Base-by-base conservation (phyloP, 305 asterid genomes). In the Andrographis paniculata region DNA sequence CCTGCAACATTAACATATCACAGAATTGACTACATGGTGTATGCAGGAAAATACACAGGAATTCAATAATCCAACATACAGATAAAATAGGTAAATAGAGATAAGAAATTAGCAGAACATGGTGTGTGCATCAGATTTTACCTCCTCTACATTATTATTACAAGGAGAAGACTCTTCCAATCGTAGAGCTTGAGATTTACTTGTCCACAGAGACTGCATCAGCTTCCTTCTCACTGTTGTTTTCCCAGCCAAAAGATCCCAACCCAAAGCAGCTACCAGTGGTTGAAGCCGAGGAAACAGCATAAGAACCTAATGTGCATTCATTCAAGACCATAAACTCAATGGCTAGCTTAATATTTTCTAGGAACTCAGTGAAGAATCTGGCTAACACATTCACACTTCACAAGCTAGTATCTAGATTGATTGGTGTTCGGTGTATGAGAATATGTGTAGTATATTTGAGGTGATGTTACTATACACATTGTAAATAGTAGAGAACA, bases 161-260 rank as follows among this genome's bases (percentile, higher is more conserved):
- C 72, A 84, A 45, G 69, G 75, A 56, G 84, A 76, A 64, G 93
- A 64, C 52, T 80, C 95, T 63, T 91, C 93, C 72, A 78, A 63
- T 24, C 93, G 82, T 64, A 91, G 78, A 50, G 70, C 78, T 77
- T 87, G 94, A 59, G 94, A 87, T 83, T 91, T 87, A 68, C 87
- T 83, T 39, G 92, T 84, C 99, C 99, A 91, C 50, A 91, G 59
- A 56, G 79, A 72, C 69, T 83, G 89, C 96, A 91, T 78, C 56
- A 91, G 61, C 63, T 73, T 79, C 71, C 93, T 78, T 64, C 96
- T 87, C 64, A 73, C 46, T 56, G 64, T 65, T 14, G 96, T 83
- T 71, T 79, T 91, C 17, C 96, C 93, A 63, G 95, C 83, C 63
- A 87, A 75, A 54, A 91, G 78, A 74, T 91, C 99, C 99, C 99